Conservation (phyloP, 306 rosid genomes). For the Potentilla sterilis region DNA sequence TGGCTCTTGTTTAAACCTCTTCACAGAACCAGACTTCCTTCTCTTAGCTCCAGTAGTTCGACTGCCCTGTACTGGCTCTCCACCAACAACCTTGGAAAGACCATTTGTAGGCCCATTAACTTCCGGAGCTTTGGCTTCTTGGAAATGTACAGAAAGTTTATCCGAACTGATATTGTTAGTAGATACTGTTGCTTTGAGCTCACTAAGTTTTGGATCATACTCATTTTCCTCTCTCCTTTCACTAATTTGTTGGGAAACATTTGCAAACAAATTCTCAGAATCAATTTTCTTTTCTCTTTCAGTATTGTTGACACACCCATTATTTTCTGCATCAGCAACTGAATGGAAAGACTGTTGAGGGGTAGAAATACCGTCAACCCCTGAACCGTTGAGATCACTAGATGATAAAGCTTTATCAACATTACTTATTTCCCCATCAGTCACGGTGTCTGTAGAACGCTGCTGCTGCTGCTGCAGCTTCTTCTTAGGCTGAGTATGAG, state of each 20-base stretch:
- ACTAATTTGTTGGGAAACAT: constrained; percentile 26
- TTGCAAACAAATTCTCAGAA: constrained; percentile 32
- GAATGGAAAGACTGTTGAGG: constrained; percentile 43
- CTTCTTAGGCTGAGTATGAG: constrained; percentile 57
- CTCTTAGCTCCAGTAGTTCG: constrained; percentile 77
- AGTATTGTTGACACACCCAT: constrained; percentile 24
- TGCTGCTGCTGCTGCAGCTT: constrained; percentile 46
- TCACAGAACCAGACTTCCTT: constrained; percentile 83
- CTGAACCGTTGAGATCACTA: constrained; percentile 32
- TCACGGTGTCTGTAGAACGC: constrained; percentile 42
- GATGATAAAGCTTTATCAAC: constrained; percentile 39
- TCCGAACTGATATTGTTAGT: constrained; percentile 40
- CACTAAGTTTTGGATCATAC: constrained; percentile 77
- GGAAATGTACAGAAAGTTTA: constrained; percentile 47
- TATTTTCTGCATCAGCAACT: constrained; percentile 37
- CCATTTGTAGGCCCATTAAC: constrained; percentile 30
- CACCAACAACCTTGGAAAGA: constrained; percentile 33
- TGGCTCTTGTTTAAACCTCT: constrained; percentile 68
- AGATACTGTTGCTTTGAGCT: constrained; percentile 52
- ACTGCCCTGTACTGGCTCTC: constrained; percentile 38
- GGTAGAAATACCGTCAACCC: constrained; percentile 31
- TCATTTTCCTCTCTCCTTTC: constrained; percentile 41
- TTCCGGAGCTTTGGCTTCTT: constrained; percentile 36
- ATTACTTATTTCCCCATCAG: constrained; percentile 37
- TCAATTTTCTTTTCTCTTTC: constrained; percentile 26